These are phyloP conservation scores for Zea mays DNA, from an alignment of 176 grass and related monocot species.

Conservation along the genomic window DNA sequence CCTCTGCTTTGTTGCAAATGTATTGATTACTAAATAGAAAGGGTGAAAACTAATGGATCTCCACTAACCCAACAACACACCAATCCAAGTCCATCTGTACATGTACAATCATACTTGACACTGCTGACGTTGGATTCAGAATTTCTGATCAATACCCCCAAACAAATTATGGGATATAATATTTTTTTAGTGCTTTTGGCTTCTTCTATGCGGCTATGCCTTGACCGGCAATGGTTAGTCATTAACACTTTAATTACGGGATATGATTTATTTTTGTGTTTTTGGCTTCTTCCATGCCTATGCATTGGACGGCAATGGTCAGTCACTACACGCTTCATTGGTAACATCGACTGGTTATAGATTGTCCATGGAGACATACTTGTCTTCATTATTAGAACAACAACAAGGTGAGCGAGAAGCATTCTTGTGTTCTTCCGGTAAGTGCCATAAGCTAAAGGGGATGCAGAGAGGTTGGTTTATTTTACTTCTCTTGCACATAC, in stretches of 20 bases:
- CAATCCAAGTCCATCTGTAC: constrained; percentile 24
- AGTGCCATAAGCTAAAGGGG: constrained; percentile 15
- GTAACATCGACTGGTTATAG: constrained; percentile 41
- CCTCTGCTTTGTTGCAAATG: constrained; percentile 25
- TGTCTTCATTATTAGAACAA: constrained; percentile 2
- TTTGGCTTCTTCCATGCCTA: neutral
- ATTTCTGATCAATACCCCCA: constrained; percentile 18
- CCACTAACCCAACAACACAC: constrained; percentile 13
- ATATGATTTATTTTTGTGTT: constrained; percentile 3
- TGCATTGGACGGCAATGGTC: constrained; percentile 34
- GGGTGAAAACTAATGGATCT: constrained; percentile 18
- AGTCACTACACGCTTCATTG: constrained; percentile 20
- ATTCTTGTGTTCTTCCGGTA: constrained; percentile 11
- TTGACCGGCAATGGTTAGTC: no score
- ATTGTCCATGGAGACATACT: constrained; percentile 30
- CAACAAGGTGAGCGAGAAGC: constrained; percentile 26
- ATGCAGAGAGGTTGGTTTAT: constrained; percentile 47
- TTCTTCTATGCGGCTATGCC: no score
- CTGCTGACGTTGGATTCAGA: neutral
- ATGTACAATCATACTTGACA: constrained; percentile 18
- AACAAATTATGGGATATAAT: neutral
- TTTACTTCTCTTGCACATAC: constrained; percentile 22
- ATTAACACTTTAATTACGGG: no score
- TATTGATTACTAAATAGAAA: constrained; percentile 12
- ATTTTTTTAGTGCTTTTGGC: no score